phyloP scores from a whole-genome alignment of 2,329 filamentous ascomycete species.

The Colletotrichum lentis region DNA sequence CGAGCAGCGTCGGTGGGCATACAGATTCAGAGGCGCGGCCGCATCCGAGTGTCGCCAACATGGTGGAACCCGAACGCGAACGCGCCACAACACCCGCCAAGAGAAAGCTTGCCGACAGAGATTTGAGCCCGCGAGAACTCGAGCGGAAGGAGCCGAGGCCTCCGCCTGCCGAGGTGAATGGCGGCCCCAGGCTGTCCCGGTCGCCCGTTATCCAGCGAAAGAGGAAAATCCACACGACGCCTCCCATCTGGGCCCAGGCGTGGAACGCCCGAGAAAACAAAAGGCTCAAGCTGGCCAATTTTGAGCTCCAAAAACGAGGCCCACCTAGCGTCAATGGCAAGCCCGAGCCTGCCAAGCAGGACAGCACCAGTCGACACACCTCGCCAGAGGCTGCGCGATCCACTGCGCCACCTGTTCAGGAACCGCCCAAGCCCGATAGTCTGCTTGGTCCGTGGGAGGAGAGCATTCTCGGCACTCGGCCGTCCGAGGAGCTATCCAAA shows the following conservation, averaged over 20 bases:
- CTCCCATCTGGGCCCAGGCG: slow-evolving; percentile 61
- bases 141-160: slow-evolving; percentile 59
- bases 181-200: slow-evolving; percentile 42
- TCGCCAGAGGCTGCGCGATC: slow-evolving; percentile 58
- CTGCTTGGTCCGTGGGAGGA: slow-evolving; percentile 68
- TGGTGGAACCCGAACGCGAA: slow-evolving; percentile 46
- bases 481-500: slow-evolving; percentile 78
- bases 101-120: slow-evolving; percentile 58
- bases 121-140: slow-evolving; percentile 60
- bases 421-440: slow-evolving; percentile 39
- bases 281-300: slow-evolving; percentile 55
- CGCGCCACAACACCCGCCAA: slow-evolving; percentile 54
- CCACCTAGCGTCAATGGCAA: slow-evolving; percentile 52
- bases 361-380: slow-evolving; percentile 53
- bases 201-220: slow-evolving; percentile 48
- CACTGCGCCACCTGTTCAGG: slow-evolving; percentile 38
- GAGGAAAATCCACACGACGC: slow-evolving; percentile 50
- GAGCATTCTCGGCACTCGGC: slow-evolving; percentile 74
- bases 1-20: slow-evolving; percentile 52
- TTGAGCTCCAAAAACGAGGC: slow-evolving; percentile 53
- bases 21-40: slow-evolving; percentile 37
- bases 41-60: slow-evolving; percentile 32
- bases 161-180: slow-evolving; percentile 60
- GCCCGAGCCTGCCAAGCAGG: slow-evolving; percentile 44
- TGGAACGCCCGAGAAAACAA: slow-evolving; percentile 48